A percentile compares a stretch with the other conserved stretches of the same genome.
These are phyloP conservation scores for Hemisphaericaspora subhashii DNA, from an alignment of 1,139 yeast genomes.

Conservation along the genomic window DNA sequence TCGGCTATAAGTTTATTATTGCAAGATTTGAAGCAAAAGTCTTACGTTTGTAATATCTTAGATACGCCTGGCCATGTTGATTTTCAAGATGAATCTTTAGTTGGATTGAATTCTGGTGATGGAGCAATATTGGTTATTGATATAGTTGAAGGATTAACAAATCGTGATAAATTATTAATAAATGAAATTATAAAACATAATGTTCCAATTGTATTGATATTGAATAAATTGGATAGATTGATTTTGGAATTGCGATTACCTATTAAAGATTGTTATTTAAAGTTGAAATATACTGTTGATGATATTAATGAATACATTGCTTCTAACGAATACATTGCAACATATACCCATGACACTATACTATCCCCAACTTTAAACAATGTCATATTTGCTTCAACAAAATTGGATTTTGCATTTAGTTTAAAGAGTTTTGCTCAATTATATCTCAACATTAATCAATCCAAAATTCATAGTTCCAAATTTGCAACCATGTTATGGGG, in stretches of 20 bases:
- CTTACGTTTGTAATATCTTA: slow-evolving; percentile 60
- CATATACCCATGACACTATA: slow-evolving; percentile 27
- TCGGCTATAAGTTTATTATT: slow-evolving; percentile 64
- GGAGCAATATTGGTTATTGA: slow-evolving; percentile 75
- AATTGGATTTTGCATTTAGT: slow-evolving; percentile 63
- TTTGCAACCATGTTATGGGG: slow-evolving; percentile 77
- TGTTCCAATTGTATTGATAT: slow-evolving; percentile 55
- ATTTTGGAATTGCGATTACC: slow-evolving; percentile 76
- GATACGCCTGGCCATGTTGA: slow-evolving; percentile 94
- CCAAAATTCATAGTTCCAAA: slow-evolving; percentile 34
- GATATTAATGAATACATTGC: slow-evolving; percentile 57
- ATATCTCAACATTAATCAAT: slow-evolving; percentile 38
- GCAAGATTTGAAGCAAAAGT: slow-evolving; percentile 54
- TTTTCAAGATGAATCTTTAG: slow-evolving; percentile 71
- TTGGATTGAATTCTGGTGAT: slow-evolving; percentile 61
- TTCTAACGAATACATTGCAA: slow-evolving; percentile 23
- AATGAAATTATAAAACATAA: slow-evolving; percentile 48
- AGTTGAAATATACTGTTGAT: slow-evolving; percentile 61
- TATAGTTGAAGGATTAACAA: slow-evolving; percentile 75
- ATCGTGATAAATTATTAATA: slow-evolving; percentile 49
- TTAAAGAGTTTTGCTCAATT: slow-evolving; percentile 61
- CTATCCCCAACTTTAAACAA: slow-evolving; percentile 67
- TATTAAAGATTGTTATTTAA: slow-evolving; percentile 69
- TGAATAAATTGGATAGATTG: slow-evolving; percentile 85
- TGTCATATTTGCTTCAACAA: slow-evolving; percentile 72